Percentiles rank a stretch among this genome's conserved stretches.
phyloP scores from a whole-genome alignment of 73 alveolate genomes.

The Tetrahymena thermophila region DNA sequence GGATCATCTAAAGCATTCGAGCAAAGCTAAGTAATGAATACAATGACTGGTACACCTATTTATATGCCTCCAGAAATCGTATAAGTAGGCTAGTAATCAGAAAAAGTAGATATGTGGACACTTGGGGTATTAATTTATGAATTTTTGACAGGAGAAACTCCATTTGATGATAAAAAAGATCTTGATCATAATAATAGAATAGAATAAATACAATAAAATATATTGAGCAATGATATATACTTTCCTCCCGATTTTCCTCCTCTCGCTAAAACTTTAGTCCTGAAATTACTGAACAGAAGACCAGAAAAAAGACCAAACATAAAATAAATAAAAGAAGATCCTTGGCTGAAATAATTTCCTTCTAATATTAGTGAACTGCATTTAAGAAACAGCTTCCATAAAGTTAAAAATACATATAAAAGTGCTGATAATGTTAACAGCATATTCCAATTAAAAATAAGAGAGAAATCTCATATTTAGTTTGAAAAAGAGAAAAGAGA shows the following conservation, averaged over 20 bases:
- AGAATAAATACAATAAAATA: background rate
- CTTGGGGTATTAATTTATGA: slow-evolving; percentile 87
- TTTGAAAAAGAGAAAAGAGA: background rate
- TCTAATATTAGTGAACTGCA: background rate
- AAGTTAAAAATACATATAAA: background rate
- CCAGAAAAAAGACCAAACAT: slow-evolving; percentile 16
- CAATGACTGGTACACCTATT: slow-evolving; percentile 83
- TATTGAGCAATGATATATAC: slow-evolving; percentile 4
- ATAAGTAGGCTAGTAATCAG: slow-evolving; percentile 63
- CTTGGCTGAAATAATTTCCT: slow-evolving; percentile 7
- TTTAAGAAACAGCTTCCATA: background rate
- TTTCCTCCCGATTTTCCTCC: slow-evolving; percentile 42
- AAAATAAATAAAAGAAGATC: slow-evolving; percentile 17
- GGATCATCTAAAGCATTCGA: slow-evolving; percentile 80
- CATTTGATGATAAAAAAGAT: slow-evolving; percentile 57
- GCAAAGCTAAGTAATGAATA: slow-evolving; percentile 46
- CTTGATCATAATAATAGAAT: slow-evolving; percentile 1
- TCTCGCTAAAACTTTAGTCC: slow-evolving; percentile 28
- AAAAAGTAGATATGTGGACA: slow-evolving; percentile 83
- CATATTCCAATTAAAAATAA: background rate
- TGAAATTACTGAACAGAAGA: slow-evolving; percentile 6
- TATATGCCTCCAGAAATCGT: slow-evolving; percentile 89
- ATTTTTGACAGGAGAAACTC: slow-evolving; percentile 83
- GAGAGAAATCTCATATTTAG: background rate
- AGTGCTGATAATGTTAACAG: background rate